These are phyloP conservation scores for Tylopilus sp. DNA, from an alignment of 1,284 basidiomycete genomes.

Conservation along the genomic window DNA sequence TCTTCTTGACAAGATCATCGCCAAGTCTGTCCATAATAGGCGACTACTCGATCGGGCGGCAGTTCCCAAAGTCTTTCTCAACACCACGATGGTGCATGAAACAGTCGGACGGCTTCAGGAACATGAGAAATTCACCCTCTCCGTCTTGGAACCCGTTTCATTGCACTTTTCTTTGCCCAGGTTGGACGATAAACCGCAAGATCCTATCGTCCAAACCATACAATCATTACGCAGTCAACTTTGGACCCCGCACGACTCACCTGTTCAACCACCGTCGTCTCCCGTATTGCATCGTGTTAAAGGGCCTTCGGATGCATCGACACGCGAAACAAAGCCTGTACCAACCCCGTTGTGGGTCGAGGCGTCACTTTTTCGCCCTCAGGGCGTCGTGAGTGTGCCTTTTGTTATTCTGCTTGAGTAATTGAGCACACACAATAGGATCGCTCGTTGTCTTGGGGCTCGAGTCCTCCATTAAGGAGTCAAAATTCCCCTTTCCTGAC, in stretches of 20 bases:
- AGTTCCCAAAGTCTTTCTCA: not conserved
- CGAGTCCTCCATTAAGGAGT: conserved; percentile 40
- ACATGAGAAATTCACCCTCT: conserved; percentile 20
- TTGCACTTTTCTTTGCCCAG: conserved; percentile 56
- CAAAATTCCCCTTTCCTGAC: conserved; percentile 55
- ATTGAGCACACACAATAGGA: conserved; percentile 31
- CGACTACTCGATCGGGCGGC: not conserved
- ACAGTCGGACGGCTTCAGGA: conserved; percentile 17
- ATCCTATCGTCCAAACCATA: conserved; percentile 65
- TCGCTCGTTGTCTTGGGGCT: conserved; percentile 59
- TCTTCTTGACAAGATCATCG: not conserved
- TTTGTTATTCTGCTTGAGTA: not conserved
- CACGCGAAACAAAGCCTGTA: not conserved
- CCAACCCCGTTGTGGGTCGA: conserved; percentile 26
- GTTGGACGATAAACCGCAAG: conserved; percentile 65
- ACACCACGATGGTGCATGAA: conserved; percentile 5
- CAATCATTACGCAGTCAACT: conserved; percentile 27
- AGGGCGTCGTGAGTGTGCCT: conserved; percentile 13
- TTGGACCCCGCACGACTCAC: not conserved
- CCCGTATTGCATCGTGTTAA: not conserved
- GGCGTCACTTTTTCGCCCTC: conserved; percentile 11
- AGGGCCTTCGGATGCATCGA: not conserved
- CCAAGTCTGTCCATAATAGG: not conserved
- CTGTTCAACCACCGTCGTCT: not conserved
- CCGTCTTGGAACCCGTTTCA: conserved; percentile 35